Evolutionary conservation across 1,284 basidiomycete genomes (phyloP), one percentile per base, ranked within the genome.

Genomic region (Spongiforma sp.): DNA sequence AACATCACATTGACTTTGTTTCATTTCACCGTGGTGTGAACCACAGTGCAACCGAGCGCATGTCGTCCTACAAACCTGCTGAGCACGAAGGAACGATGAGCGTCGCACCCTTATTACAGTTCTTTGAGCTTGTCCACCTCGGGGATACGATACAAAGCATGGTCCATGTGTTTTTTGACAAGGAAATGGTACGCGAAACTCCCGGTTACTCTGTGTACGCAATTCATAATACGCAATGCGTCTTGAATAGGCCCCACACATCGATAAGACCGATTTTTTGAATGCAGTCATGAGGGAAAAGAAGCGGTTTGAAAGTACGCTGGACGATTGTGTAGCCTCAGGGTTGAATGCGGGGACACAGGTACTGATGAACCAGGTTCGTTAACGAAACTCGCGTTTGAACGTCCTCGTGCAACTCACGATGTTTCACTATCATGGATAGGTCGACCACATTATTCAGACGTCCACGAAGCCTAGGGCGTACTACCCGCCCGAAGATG

Each of bases 121-220:
- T 99, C 79, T 99, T 99, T 71, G 97, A 99, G 81, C 84, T 99
- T 21, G 96, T 98, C 0, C 97, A 99, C 80, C 84, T 99, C 21
- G 98, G 95, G 1, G 97, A 99, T 77, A 99, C 95, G 24, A 98
- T 99, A 59, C 94, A 96, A 79, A 94, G 93, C 33, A 98, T 99
- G 90, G 89, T 98, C 3, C 95, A 99, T 70, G 97, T 99, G 2
- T 99, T 97, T 78, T 99, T 96, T 74, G 96, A 99, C 73, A 96
- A 96, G 75, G 96, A 98, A 73, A 81, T 99, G 74, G 93, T 93
- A 62, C 34, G 84, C 59, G 4, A 6, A 28, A 36, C 30, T 36
- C 37, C 69, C 36, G 59, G 53, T n/a, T 4, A 24, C 30, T 36
- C 54, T 28, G 5, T 33, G 19, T 24, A 34, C 14, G 5, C 5